Evolutionary conservation across 1,139 yeast genomes (phyloP).

Genomic region (Yamadazyma aaseri): DNA sequence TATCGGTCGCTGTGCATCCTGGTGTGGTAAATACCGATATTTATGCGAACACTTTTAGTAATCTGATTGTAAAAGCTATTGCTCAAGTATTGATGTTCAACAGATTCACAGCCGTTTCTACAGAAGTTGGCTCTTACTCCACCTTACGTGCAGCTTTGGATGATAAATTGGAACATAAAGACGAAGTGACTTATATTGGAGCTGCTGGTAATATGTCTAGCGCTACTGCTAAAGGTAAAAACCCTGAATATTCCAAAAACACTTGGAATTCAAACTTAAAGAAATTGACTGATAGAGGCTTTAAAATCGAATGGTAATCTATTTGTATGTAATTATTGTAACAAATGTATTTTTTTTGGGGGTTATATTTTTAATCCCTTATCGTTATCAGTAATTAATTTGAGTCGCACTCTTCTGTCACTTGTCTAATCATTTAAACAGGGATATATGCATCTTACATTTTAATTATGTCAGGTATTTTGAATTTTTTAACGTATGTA

Average conservation of each 20-base stretch:
- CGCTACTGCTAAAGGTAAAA: conserved; percentile 26
- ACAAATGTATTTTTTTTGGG: no score
- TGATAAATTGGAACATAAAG: conserved; percentile 21
- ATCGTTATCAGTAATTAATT: no score
- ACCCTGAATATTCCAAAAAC: conserved; percentile 20
- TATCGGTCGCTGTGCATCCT: conserved; percentile 39
- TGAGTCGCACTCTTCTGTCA: no score
- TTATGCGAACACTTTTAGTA: conserved; percentile 22
- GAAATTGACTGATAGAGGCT: conserved; percentile 25
- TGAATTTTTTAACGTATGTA: conserved; percentile 11
- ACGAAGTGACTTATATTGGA: conserved; percentile 33
- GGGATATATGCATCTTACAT: no score
- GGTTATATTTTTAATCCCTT: no score
- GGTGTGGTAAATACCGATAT: conserved; percentile 41
- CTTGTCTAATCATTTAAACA: no score
- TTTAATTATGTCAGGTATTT: conserved; percentile 9
- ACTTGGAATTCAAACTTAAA: conserved; percentile 33
- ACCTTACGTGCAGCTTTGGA: conserved; percentile 38
- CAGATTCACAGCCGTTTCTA: conserved; percentile 24
- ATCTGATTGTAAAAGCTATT: conserved; percentile 12
- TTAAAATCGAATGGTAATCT: no score
- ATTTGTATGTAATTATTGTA: no score
- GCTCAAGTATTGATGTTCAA: conserved; percentile 20
- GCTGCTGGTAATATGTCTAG: conserved; percentile 33
- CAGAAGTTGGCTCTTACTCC: conserved; percentile 38